Evolutionary conservation across 345 rosid species (phyloP).

Genomic region (Eutrema japonicum): DNA sequence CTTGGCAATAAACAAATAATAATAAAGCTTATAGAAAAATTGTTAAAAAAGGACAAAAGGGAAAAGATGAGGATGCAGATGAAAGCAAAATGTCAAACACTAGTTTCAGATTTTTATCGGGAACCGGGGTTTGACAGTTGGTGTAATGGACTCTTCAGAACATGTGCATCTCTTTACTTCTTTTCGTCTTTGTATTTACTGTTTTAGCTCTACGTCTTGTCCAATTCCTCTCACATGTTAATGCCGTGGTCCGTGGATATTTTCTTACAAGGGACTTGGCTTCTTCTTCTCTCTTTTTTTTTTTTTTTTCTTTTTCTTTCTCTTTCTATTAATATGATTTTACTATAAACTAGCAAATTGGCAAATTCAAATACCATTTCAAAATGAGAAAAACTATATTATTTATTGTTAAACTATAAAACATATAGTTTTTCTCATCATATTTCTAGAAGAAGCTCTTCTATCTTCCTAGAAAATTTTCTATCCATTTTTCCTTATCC

Average conservation of each 20-base stretch:
- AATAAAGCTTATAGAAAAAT: neutral
- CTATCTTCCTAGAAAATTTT: too few species aligned
- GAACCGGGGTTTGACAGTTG: constrained; percentile 58
- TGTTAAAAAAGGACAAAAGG: constrained; percentile 28
- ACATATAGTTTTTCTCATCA: neutral
- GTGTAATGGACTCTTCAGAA: constrained; percentile 43
- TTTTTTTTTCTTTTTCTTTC: neutral
- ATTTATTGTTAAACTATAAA: too few species aligned
- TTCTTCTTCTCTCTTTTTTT: neutral
- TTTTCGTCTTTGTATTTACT: constrained; percentile 40
- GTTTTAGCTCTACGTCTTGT: constrained; percentile 42
- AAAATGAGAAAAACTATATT: too few species aligned
- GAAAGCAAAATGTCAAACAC: constrained; percentile 87
- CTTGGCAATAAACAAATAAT: neutral
- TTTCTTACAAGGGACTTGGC: neutral
- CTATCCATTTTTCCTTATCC: too few species aligned
- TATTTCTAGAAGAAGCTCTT: too few species aligned
- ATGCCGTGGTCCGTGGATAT: constrained; percentile 22
- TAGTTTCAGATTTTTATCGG: constrained; percentile 58
- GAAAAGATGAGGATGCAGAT: constrained; percentile 37
- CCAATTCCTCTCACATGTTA: constrained; percentile 33
- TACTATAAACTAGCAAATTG: neutral
- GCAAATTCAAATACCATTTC: neutral
- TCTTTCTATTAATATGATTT: neutral
- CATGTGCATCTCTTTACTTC: constrained; percentile 37